Conservation (phyloP, 257 asterid genomes). For the Cynanchum wilfordii region DNA sequence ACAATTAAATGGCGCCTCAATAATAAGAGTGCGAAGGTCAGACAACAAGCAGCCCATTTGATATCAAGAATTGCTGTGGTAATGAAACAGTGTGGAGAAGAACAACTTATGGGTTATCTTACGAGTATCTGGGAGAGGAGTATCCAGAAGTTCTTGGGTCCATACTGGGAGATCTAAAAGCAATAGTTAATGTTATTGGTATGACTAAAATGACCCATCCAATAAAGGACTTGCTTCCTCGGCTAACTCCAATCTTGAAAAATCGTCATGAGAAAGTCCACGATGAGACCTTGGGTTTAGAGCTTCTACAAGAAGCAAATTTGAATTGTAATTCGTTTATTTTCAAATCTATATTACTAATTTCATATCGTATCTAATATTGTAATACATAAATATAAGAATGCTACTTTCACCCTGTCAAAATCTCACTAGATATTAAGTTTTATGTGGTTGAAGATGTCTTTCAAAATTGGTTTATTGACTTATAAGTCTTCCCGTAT, state of each 20-base stretch:
- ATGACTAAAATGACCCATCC: conserved; percentile 97
- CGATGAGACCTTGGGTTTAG: too few species aligned
- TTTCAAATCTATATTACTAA: too few species aligned
- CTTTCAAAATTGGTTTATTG: too few species aligned
- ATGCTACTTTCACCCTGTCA: too few species aligned
- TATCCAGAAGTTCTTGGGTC: conserved; percentile 93
- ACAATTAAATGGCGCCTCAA: conserved; percentile 88
- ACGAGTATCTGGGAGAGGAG: conserved; percentile 83
- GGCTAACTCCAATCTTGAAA: conserved; percentile 85
- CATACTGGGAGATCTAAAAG: conserved; percentile 77
- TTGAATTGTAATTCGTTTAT: too few species aligned
- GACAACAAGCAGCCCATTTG: conserved; percentile 89
- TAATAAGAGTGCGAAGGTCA: conserved; percentile 87
- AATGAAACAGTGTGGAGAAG: conserved; percentile 88
- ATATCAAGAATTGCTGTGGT: conserved; percentile 88
- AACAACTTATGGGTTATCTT: conserved; percentile 87
- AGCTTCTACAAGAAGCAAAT: too few species aligned
- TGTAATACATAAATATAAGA: too few species aligned
- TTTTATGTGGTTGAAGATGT: too few species aligned
- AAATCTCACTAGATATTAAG: too few species aligned
- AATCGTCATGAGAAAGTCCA: conserved; percentile 93
- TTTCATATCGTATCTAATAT: too few species aligned
- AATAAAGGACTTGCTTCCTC: conserved; percentile 85
- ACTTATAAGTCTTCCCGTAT: too few species aligned
- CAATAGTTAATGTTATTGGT: conserved; percentile 87